phyloP scores from a whole-genome alignment of 495 filamentous ascomycete species.

The Penicillium roqueforti region DNA sequence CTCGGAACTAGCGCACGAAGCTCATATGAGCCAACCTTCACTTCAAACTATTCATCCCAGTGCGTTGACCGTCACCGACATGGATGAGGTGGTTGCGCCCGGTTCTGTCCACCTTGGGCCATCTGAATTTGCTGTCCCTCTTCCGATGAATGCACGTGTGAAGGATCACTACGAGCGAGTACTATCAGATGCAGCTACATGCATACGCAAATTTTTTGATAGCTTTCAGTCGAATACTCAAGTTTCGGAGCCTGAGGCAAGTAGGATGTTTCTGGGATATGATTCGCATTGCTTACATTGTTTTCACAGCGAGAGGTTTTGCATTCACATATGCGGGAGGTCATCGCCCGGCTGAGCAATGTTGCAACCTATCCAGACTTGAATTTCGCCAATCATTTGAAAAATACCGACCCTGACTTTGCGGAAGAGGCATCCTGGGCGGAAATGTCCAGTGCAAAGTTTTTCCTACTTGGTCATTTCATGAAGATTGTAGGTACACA shows the following conservation, averaged over 20 bases:
- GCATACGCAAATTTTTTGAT: conserved; percentile 26
- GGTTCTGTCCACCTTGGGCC: conserved; percentile 42
- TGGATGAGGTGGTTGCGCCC: conserved; percentile 23
- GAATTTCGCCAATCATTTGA: conserved; percentile 40
- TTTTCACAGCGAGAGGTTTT: conserved; percentile 19
- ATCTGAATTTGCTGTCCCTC: conserved; percentile 41
- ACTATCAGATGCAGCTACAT: conserved; percentile 22
- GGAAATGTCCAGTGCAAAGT: conserved; percentile 54
- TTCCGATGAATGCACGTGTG: conserved; percentile 45
- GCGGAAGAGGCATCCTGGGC: conserved; percentile 51
- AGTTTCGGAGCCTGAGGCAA: conserved; percentile 22
- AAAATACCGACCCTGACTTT: conserved; percentile 29
- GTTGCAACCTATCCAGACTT: conserved; percentile 53
- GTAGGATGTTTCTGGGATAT: neutral
- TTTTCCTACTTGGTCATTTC: conserved; percentile 52
- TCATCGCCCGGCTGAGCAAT: conserved; percentile 44
- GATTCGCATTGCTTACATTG: conserved; percentile 4
- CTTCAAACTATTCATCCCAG: conserved; percentile 44
- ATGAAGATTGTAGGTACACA: conserved; percentile 38
- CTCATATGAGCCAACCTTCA: conserved; percentile 6
- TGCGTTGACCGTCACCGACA: conserved; percentile 33
- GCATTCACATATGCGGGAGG: conserved; percentile 31
- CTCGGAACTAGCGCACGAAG: conserved; percentile 13
- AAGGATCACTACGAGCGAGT: conserved; percentile 44
- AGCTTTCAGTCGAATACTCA: conserved; percentile 14